Evolutionary conservation across 1,284 basidiomycete genomes (phyloP).

Genomic region (Moesziomyces globuligerus): DNA sequence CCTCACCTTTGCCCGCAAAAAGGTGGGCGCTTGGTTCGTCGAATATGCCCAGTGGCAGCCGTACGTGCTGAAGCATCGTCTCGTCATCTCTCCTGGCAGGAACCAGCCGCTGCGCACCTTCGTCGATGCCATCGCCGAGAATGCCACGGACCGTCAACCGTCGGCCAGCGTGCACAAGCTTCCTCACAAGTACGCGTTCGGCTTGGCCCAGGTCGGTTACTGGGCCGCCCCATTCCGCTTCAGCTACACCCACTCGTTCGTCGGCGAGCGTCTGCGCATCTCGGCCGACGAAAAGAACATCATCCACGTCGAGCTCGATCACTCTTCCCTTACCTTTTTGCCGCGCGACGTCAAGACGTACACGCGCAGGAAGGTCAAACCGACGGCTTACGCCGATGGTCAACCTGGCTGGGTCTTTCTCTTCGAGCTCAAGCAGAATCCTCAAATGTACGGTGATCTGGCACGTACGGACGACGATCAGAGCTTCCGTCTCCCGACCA

Average conservation of each 20-base stretch:
- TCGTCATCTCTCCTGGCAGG: neutral
- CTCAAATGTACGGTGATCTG: neutral
- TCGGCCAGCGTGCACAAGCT: conserved; percentile 10
- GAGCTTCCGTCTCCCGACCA: conserved; percentile 7
- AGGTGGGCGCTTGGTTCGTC: conserved; percentile 27
- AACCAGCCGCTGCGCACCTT: conserved; percentile 8
- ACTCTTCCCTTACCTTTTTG: conserved; percentile 9
- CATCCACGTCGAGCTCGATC: neutral
- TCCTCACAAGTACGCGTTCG: conserved; percentile 1
- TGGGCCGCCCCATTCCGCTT: conserved; percentile 11
- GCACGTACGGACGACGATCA: neutral
- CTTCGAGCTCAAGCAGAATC: conserved; percentile 27
- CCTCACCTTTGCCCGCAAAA: conserved; percentile 14
- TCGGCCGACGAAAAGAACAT: conserved; percentile 6
- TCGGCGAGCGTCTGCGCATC: neutral
- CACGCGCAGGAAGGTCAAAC: neutral
- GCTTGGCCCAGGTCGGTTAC: conserved; percentile 6
- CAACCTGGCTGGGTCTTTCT: conserved; percentile 1
- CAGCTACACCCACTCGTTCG: neutral
- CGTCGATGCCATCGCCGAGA: conserved; percentile 19
- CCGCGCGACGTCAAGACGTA: conserved; percentile 20
- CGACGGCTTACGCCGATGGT: neutral
- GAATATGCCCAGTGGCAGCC: conserved; percentile 1
- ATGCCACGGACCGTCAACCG: conserved; percentile 12
- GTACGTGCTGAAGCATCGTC: conserved; percentile 2